Conservation (phyloP, 1,284 basidiomycete species). For the Ceratobasidium sp. region DNA sequence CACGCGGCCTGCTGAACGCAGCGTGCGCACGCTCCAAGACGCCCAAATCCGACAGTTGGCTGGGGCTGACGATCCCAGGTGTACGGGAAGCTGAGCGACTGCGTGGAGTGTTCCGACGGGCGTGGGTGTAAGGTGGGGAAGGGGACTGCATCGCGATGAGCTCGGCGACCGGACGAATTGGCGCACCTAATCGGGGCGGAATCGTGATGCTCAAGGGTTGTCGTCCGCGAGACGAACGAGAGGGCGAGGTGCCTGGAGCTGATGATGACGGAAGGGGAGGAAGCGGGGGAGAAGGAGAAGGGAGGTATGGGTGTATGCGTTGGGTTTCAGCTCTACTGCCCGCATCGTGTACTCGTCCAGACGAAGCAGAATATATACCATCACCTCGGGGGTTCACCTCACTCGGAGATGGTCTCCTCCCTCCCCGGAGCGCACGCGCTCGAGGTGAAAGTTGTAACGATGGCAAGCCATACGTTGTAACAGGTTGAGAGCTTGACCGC, state of each 20-base stretch:
- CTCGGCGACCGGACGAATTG: constrained; percentile 34
- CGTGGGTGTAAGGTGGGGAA: neutral
- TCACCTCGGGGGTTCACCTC: constrained; percentile 13
- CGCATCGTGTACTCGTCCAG: constrained; percentile 4
- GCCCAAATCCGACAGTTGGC: constrained; percentile 29
- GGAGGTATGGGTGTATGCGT: constrained; percentile 23
- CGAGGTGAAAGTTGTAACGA: constrained; percentile 38
- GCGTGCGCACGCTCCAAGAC: neutral
- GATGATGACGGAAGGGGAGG: neutral
- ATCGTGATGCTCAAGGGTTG: constrained; percentile 28
- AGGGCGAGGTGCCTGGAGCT: neutral
- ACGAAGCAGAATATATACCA: constrained; percentile 13
- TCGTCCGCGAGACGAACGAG: constrained; percentile 9
- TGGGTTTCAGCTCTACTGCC: constrained; percentile 20
- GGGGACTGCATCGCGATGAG: constrained; percentile 23
- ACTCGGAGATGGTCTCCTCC: constrained; percentile 2
- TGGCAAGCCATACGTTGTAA: constrained; percentile 32
- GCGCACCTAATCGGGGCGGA: constrained; percentile 32
- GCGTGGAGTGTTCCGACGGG: neutral
- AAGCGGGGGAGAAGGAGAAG: too few relatives aligned
- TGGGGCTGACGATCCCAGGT: constrained; percentile 19
- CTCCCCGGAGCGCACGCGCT: constrained; percentile 12
- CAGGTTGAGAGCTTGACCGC: constrained; percentile 17
- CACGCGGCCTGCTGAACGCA: neutral
- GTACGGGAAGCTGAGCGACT: constrained; percentile 9